Evolutionary conservation across 2,329 filamentous ascomycete species (phyloP), one percentile per base, ranked within the genome.

Genomic region (Chaetomiaceae sp.): DNA sequence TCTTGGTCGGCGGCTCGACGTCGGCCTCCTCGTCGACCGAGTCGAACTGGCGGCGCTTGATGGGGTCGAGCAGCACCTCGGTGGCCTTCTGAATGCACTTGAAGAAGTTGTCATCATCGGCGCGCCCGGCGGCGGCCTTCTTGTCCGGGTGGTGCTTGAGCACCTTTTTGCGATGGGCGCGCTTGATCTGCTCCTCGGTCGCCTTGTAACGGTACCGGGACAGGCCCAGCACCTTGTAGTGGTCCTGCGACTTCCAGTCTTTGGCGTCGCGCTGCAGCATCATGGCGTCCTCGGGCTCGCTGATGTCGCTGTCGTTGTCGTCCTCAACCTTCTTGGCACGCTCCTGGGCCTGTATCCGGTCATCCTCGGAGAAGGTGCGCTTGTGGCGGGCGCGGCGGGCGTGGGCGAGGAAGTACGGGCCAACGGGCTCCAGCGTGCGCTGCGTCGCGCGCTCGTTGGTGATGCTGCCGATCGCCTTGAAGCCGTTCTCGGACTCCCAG

Each of bases 11-110:
- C 37, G 91, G 88, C 62, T 95, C 87, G 49, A 95, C 84, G 48
- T 98, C 87, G 53, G 93, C 93, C 58, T 81, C 83, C 70, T 96
- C 90, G 62, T 98, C 93, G 51, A 97, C 90, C 2, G 88, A 95
- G 70, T 98, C 93, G 71, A 86, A 98, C 71, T 98, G 93, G 49
- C 90, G 84, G 52, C 93, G 87, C 74, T 88, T 94, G 66, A 83
- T 76, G 42, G 93, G 93, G 73, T 98, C 93, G 45, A 88, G 79
- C 15, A 98, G 85, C 42, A 97, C 79, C 62, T 98, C 93, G 60
- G 86, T 91, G 48, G 93, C 93, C 71, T 96, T 96, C 68, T 98
- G 94, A 68, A 98, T 98, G 71, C 94, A 98, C 79, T 98, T 98
- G 85, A 98, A 98, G 78, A 98, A 98, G 68, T 86, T 88, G 69